Evolutionary conservation across 108 stramenopile species (phyloP).

Genomic region (Pseudonitzschia delicatissima): DNA sequence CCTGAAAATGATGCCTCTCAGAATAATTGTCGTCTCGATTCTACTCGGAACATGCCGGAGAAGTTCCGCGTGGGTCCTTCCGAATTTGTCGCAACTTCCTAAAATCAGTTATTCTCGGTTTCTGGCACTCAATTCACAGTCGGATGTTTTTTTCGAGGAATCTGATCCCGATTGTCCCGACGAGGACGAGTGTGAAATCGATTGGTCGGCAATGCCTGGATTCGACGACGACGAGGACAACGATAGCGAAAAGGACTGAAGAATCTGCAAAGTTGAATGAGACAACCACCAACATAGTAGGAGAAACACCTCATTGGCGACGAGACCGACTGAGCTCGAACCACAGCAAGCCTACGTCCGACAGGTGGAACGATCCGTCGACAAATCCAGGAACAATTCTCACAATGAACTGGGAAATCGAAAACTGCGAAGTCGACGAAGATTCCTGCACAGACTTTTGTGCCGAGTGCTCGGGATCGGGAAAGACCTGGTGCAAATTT

Average conservation of each 20-base stretch:
- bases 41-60: background rate
- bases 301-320: too few species aligned
- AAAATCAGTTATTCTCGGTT: too few species aligned
- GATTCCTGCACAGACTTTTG: conserved; percentile 24
- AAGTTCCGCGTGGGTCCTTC: background rate
- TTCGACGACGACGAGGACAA: conserved; percentile 15
- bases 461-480: conserved; percentile 28
- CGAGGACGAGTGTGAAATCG: conserved; percentile 38
- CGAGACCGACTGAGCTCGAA: background rate
- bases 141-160: background rate
- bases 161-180: conserved; percentile 25
- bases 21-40: too few species aligned
- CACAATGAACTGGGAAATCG: conserved; percentile 37
- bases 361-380: background rate
- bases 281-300: too few species aligned
- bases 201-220: conserved; percentile 34
- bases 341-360: background rate
- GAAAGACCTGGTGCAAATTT: conserved; percentile 21
- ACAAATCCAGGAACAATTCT: background rate
- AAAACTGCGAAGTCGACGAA: conserved; percentile 18
- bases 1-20: too few species aligned
- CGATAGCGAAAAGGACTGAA: background rate
- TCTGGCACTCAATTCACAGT: too few species aligned
- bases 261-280: background rate
- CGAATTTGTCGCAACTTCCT: too few species aligned